Evolutionary conservation across 805 yeast genomes (phyloP), one percentile per base, ranked within the genome.

Genomic region (Sugiyamaella valdiviana): DNA sequence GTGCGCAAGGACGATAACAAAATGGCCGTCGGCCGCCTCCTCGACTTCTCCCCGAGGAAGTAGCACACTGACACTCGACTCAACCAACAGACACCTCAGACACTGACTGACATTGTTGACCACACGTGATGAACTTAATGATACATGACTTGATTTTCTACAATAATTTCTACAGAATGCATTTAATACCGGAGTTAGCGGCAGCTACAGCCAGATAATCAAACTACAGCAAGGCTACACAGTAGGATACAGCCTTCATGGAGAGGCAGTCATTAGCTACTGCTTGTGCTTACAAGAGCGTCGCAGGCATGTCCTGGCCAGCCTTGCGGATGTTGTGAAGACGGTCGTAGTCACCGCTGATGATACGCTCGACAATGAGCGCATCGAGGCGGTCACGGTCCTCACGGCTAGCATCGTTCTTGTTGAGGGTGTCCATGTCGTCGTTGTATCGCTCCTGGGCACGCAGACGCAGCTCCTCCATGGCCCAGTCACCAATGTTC

Each of bases 321-420:
- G 63, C 65, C 60, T 63, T 65, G 52, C 64, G 60, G 42, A 66
- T 56, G 23, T 68, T 68, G 35, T 69, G 67, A 37, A 67, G 63
- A 57, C 62, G 80, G 68, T 86, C 95, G 68, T 87, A 86, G 63
- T 87, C 93, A 51, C 95, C 95, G 50, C 82, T 77, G 61, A 86
- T 74, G 57, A 86, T 84, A 64, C 93, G 76, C 57, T 88, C 91
- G 56, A 87, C 81, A 52, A 86, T 82, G 60, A 84, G 72, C 56
- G 80, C 85, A 66, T 86, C 95, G 64, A 86, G 77, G 63, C 77
- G 78, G 62, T 74, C 75, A 54, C 78, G 72, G 62, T 80, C 85
- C 53, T 75, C 79, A 45, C 79, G 72, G 36, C 69, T 66, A 15
- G 73, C 65, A 36, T 70, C 70, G 29, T 58, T 65, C 40, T 65